phyloP scores from a whole-genome alignment of 768 basidiomycete genomes.

The Amanita pallidorosea region DNA sequence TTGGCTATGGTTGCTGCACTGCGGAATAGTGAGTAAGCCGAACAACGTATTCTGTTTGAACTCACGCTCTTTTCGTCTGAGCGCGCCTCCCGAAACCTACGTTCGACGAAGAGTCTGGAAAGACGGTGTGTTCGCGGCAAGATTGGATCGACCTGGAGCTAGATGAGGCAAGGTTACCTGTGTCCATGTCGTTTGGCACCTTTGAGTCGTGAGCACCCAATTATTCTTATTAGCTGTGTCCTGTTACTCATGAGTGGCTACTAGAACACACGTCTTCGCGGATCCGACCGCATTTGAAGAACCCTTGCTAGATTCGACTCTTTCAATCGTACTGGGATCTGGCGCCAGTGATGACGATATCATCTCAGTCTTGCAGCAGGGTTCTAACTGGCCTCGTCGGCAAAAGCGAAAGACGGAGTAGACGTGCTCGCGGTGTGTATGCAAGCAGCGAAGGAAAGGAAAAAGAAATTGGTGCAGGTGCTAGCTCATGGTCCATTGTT shows the following conservation, averaged over 20 bases:
- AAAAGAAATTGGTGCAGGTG: slow-evolving; percentile 7
- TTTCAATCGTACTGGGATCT: slow-evolving; percentile 53
- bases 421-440: slow-evolving; percentile 30
- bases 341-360: slow-evolving; percentile 23
- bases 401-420: slow-evolving; percentile 6
- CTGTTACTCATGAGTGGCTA: too few relatives aligned
- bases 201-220: slow-evolving; percentile 54
- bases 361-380: slow-evolving; percentile 44
- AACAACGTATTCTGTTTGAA: too few relatives aligned
- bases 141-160: slow-evolving; percentile 37
- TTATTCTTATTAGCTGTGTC: too few relatives aligned
- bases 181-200: slow-evolving; percentile 64
- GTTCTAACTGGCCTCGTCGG: slow-evolving; percentile 20
- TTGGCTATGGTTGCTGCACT: slow-evolving; percentile 84
- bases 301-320: slow-evolving; percentile 63
- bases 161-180: slow-evolving; percentile 23
- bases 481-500: not conserved
- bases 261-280: slow-evolving; percentile 53
- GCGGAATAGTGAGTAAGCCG: slow-evolving; percentile 54
- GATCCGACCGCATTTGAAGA: slow-evolving; percentile 92
- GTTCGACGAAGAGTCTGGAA: slow-evolving; percentile 56
- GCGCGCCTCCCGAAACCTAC: slow-evolving; percentile 62
- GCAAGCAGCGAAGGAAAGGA: slow-evolving; percentile 18
- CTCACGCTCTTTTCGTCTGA: slow-evolving; percentile 16
- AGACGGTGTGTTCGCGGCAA: slow-evolving; percentile 48